Percentiles rank a stretch among this genome's conserved stretches.
Evolutionary conservation across 257 asterid species (phyloP).

Genomic region (Fraxinus americana): DNA sequence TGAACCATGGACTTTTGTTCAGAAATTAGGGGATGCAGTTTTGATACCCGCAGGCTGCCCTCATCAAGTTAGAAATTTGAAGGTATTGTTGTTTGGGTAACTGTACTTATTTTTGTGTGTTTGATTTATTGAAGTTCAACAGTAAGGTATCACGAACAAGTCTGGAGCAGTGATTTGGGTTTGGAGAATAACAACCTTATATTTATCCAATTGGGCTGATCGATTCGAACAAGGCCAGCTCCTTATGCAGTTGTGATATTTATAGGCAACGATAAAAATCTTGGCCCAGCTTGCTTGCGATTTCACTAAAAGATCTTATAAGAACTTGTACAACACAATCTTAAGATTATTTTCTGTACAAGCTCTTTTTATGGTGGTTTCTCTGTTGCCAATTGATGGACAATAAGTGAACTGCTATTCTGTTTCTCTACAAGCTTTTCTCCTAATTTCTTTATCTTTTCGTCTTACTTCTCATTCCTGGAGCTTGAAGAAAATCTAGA

Average conservation of each 20-base stretch:
- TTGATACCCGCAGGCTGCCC: constrained; percentile 56
- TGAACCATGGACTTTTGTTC: constrained; percentile 57
- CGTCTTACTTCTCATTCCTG: background rate
- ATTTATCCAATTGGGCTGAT: background rate
- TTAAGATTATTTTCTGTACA: background rate
- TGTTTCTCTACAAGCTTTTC: background rate
- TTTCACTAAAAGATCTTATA: background rate
- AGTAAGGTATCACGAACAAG: background rate
- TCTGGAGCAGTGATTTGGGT: background rate
- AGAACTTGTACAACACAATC: background rate
- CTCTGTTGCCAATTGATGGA: background rate
- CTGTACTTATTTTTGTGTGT: background rate
- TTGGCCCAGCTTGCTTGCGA: background rate
- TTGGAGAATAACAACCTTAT: background rate
- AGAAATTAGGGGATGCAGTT: constrained; percentile 52
- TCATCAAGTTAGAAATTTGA: constrained; percentile 52
- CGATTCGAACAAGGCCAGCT: background rate
- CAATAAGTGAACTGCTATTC: background rate
- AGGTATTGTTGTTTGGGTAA: constrained; percentile 31
- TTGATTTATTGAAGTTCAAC: no score
- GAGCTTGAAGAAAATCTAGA: no score
- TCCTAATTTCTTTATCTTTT: background rate
- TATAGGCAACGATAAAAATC: background rate
- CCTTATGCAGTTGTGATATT: background rate
- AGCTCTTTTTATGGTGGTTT: background rate